Percentiles rank a stretch among this genome's conserved stretches.
Evolutionary conservation across 768 basidiomycete genomes (phyloP).

Genomic region (Clavulina sp.): DNA sequence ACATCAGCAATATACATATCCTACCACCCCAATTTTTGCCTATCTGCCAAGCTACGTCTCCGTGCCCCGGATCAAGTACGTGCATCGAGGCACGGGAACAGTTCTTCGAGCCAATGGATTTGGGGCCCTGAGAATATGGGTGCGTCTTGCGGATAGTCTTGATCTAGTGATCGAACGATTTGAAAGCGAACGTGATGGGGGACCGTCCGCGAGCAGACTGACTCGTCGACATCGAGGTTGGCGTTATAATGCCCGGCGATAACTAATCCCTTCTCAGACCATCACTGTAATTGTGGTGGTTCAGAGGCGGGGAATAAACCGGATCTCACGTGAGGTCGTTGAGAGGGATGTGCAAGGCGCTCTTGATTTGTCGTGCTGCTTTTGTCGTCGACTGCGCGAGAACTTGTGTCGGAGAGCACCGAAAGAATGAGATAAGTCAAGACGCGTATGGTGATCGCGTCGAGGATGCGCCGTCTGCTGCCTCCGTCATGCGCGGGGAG

Average conservation of each 20-base stretch:
- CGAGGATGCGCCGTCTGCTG: too few relatives aligned
- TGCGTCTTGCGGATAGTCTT: constrained; percentile 42
- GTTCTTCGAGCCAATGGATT: constrained; percentile 8
- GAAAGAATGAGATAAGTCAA: too few relatives aligned
- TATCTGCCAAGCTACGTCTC: constrained; percentile 90
- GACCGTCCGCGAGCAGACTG: constrained; percentile 76
- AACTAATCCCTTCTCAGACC: constrained; percentile 49
- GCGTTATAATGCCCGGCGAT: constrained; percentile 79
- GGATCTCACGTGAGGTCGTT: too few relatives aligned
- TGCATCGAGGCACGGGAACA: constrained; percentile 18
- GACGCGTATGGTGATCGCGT: too few relatives aligned
- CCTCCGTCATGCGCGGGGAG: too few relatives aligned
- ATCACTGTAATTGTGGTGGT: too few relatives aligned
- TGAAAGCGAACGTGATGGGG: constrained; percentile 91
- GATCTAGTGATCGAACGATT: constrained; percentile 98
- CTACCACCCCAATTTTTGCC: constrained; percentile 66
- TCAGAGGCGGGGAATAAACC: too few relatives aligned
- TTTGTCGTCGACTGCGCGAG: too few relatives aligned
- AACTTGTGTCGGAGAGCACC: too few relatives aligned
- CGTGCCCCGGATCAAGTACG: constrained; percentile 92
- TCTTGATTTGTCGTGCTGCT: too few relatives aligned
- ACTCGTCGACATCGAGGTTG: constrained; percentile 77
- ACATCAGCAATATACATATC: constrained; percentile 77
- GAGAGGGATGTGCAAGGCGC: too few relatives aligned
- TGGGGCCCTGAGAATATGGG: constrained; percentile 12